Conservation (phyloP, 257 asterid genomes). For the Mitragyna speciosa region DNA sequence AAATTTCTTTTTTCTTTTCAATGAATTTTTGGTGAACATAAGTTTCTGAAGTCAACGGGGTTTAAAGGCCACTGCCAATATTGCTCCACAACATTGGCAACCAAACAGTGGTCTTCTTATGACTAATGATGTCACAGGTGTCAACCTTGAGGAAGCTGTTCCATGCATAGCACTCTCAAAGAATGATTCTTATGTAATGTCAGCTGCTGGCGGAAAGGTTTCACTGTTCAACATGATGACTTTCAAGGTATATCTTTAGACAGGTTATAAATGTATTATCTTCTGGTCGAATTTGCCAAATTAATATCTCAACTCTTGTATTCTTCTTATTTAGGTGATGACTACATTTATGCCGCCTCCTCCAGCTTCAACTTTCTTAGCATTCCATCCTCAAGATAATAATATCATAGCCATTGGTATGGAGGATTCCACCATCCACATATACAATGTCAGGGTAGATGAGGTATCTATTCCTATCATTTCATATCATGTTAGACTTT, state of each 20-base stretch:
- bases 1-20: background rate
- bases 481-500: background rate
- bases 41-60: constrained; percentile 21
- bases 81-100: constrained; percentile 40
- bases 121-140: constrained; percentile 36
- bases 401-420: constrained; percentile 92
- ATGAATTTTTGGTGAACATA: background rate
- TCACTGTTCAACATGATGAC: constrained; percentile 43
- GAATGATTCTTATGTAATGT: constrained; percentile 42
- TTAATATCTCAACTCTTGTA: background rate
- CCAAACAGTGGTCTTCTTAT: constrained; percentile 41
- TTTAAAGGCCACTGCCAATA: constrained; percentile 36
- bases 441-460: constrained; percentile 86
- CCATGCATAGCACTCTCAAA: constrained; percentile 44
- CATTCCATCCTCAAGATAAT: constrained; percentile 96
- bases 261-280: background rate
- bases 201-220: constrained; percentile 44
- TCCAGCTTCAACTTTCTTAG: constrained; percentile 88
- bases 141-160: constrained; percentile 39
- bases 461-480: constrained; percentile 50
- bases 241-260: constrained; percentile 31
- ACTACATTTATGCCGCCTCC: constrained; percentile 99
- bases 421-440: constrained; percentile 98
- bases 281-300: background rate
- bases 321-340: constrained; percentile 58